Evolutionary conservation across 768 basidiomycete species (phyloP).

Genomic region (Boletus pseudo-olivaceus): DNA sequence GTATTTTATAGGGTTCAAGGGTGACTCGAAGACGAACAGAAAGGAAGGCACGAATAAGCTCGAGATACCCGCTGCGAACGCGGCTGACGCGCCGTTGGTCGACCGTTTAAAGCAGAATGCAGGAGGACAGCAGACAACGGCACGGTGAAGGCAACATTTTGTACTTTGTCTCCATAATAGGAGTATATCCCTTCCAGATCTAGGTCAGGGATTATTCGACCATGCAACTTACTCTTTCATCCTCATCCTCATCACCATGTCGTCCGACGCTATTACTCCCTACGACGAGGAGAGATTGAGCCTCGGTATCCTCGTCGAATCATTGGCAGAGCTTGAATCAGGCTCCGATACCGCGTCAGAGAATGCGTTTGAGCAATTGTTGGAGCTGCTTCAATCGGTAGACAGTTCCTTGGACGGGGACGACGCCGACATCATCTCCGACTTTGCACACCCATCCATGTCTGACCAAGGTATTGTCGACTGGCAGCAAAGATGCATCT

Average conservation of each 20-base stretch:
- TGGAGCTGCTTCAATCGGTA: not conserved
- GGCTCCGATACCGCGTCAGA: not conserved
- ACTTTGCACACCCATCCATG: not conserved
- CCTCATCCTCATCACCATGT: not conserved
- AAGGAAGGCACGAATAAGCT: constrained; percentile 62
- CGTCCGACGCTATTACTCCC: not conserved
- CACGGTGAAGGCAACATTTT: constrained; percentile 32
- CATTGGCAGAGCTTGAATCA: not conserved
- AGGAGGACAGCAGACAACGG: constrained; percentile 62
- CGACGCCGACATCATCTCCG: not conserved
- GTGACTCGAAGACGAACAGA: constrained; percentile 52
- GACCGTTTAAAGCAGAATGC: constrained; percentile 58
- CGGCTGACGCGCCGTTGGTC: constrained; percentile 66
- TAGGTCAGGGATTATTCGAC: not conserved
- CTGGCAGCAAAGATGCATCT: not conserved
- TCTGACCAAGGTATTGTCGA: not conserved
- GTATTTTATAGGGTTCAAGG: constrained; percentile 83
- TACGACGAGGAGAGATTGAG: not conserved
- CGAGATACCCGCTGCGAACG: constrained; percentile 77
- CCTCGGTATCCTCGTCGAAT: not conserved
- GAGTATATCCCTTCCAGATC: not conserved
- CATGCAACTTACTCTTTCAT: not conserved
- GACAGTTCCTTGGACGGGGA: not conserved
- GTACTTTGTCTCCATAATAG: constrained; percentile 3
- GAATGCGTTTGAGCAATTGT: not conserved